phyloP scores from a whole-genome alignment of 192 early-diverging fungal genomes.

The Spinellus fusiger region DNA sequence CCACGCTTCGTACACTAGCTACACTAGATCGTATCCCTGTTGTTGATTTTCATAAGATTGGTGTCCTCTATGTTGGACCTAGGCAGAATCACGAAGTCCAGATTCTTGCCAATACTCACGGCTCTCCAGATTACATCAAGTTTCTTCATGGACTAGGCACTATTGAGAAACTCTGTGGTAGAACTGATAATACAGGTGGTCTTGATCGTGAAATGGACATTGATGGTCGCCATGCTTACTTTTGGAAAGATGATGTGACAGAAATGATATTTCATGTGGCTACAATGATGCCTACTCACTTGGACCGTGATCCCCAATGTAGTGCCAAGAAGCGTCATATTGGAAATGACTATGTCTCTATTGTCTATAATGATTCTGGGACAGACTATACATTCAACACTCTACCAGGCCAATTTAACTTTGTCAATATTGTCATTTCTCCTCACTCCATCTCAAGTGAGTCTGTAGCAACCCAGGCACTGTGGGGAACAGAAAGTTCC shows the following conservation, averaged over 20 bases:
- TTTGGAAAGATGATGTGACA: conserved; percentile 76
- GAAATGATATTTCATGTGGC: conserved; percentile 92
- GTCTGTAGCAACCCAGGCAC: conserved; percentile 5
- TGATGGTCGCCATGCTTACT: conserved; percentile 82
- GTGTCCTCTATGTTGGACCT: conserved; percentile 86
- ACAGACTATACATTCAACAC: conserved; percentile 80
- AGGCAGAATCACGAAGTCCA: conserved; percentile 78
- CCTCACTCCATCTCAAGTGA: conserved; percentile 45
- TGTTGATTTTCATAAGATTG: conserved; percentile 94
- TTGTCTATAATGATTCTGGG: conserved; percentile 92
- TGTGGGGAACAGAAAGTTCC: conserved; percentile 30
- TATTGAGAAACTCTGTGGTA: conserved; percentile 54
- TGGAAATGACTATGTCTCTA: conserved; percentile 94
- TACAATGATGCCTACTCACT: conserved; percentile 87
- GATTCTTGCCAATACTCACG: conserved; percentile 82
- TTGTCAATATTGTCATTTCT: conserved; percentile 89
- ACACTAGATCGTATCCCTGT: conserved; percentile 85
- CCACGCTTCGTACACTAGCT: conserved; percentile 65
- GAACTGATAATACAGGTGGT: conserved; percentile 72
- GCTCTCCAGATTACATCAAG: conserved; percentile 80
- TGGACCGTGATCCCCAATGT: conserved; percentile 69
- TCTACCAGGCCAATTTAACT: conserved; percentile 92
- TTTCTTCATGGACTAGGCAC: conserved; percentile 82
- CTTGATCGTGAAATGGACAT: conserved; percentile 76
- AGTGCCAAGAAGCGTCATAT: conserved; percentile 92